These are phyloP conservation scores for Aspergillus sp. DNA, from an alignment of 2,329 filamentous ascomycete species.

Conservation along the genomic window DNA sequence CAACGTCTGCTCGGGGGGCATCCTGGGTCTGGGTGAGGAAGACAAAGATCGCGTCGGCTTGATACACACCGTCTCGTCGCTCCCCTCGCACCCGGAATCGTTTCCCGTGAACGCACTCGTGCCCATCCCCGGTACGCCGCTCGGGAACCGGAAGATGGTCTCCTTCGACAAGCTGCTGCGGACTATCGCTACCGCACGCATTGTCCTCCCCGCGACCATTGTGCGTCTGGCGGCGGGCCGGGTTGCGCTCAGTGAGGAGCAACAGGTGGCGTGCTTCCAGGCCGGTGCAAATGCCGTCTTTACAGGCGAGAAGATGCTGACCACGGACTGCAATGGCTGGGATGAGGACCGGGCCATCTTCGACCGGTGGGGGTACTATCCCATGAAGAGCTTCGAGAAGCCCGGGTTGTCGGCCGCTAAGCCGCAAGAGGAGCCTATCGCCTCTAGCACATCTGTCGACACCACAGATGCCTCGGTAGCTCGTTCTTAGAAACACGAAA, in stretches of 20 bases:
- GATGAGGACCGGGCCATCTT: conserved; percentile 83
- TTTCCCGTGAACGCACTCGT: conserved; percentile 89
- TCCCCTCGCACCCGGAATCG: conserved; percentile 76
- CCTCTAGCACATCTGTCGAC: not conserved
- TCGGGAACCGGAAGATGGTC: conserved; percentile 65
- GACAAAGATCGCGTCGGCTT: conserved; percentile 72
- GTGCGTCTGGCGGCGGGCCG: conserved; percentile 79
- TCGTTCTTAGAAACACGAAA: too few species aligned
- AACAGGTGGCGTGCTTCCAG: conserved; percentile 83
- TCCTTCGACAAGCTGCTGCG: conserved; percentile 70
- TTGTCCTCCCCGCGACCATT: conserved; percentile 77
- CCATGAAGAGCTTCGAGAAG: conserved; percentile 58
- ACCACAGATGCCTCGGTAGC: not conserved
- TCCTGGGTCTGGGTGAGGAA: conserved; percentile 74
- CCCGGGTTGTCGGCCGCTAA: not conserved
- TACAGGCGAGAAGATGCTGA: conserved; percentile 92
- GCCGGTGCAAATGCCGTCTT: conserved; percentile 92
- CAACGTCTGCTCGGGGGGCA: conserved; percentile 84
- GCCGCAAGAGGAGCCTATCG: not conserved
- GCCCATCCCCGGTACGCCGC: conserved; percentile 79
- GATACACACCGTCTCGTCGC: conserved; percentile 70
- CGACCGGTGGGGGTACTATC: conserved; percentile 67
- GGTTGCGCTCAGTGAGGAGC: conserved; percentile 76
- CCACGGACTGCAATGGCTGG: conserved; percentile 84
- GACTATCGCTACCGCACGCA: conserved; percentile 72